These are phyloP conservation scores for Mayamaea pseudoterrestris DNA, from an alignment of 108 stramenopile species.

Conservation along the genomic window DNA sequence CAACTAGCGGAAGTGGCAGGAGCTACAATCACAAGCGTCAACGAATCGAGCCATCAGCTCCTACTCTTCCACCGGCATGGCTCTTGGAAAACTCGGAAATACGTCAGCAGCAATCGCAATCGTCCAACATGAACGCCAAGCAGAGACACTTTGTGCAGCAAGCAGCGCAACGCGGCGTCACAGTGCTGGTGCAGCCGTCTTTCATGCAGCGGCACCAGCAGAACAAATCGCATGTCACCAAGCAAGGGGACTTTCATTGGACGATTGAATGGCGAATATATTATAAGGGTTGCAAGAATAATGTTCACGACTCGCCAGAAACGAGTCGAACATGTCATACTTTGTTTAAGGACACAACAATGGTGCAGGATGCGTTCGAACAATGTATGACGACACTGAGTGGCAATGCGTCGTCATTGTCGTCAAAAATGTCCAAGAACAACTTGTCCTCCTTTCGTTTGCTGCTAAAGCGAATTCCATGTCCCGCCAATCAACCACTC, in stretches of 20 bases:
- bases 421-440: not conserved
- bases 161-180: not conserved
- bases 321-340: no score
- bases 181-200: not conserved
- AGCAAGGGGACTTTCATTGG: not conserved
- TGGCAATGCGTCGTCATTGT: not conserved
- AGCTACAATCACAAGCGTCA: not conserved
- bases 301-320: not conserved
- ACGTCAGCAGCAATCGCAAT: not conserved
- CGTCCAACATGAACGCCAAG: not conserved
- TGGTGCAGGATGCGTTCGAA: not conserved
- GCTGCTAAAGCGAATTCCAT: not conserved
- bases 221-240: not conserved
- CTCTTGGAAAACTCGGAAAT: not conserved
- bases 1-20: not conserved
- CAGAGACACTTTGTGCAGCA: not conserved
- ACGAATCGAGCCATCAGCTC: not conserved
- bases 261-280: not conserved
- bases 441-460: not conserved
- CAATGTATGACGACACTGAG: no score
- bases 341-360: not conserved
- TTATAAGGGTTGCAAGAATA: no score
- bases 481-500: not conserved
- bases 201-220: not conserved
- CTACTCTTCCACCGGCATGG: not conserved